These are phyloP conservation scores for Ganoderma meredithae DNA, from an alignment of 1,284 basidiomycete genomes.

Conservation along the genomic window DNA sequence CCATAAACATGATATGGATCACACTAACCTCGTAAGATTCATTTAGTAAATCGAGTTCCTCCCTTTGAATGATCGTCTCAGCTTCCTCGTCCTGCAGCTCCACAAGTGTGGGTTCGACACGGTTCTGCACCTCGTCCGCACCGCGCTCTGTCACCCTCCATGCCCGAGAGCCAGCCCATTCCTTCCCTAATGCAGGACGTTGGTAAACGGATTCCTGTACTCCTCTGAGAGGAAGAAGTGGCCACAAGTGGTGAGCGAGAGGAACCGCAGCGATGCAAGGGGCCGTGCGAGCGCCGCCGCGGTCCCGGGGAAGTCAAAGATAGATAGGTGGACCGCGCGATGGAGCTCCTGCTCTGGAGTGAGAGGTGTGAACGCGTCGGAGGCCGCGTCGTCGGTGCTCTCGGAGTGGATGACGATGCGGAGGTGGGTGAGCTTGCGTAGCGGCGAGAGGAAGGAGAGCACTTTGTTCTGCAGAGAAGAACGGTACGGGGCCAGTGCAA, in stretches of 20 bases:
- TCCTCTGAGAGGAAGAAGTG: neutral
- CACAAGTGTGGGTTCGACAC: neutral
- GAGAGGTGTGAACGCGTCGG: neutral
- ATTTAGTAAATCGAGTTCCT: neutral
- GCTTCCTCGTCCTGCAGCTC: neutral
- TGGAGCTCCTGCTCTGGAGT: neutral
- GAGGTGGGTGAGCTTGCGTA: neutral
- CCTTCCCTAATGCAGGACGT: neutral
- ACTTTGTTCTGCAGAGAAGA: neutral
- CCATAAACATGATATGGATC: neutral
- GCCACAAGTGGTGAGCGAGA: neutral
- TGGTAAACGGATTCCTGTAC: too few species aligned
- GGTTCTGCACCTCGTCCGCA: neutral
- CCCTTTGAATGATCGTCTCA: neutral
- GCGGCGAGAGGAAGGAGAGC: neutral
- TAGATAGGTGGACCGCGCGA: neutral
- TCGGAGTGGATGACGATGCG: neutral
- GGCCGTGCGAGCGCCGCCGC: neutral
- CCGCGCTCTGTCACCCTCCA: too few species aligned
- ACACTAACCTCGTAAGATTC: neutral
- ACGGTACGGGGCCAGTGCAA: neutral
- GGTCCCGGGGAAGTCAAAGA: neutral
- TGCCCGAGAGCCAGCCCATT: neutral
- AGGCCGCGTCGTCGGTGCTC: neutral
- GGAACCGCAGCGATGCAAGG: neutral